A percentile compares a stretch with the other conserved stretches of the same genome.
These are phyloP conservation scores for Neurospora sp. DNA, from an alignment of 495 filamentous ascomycete genomes.

Conservation along the genomic window DNA sequence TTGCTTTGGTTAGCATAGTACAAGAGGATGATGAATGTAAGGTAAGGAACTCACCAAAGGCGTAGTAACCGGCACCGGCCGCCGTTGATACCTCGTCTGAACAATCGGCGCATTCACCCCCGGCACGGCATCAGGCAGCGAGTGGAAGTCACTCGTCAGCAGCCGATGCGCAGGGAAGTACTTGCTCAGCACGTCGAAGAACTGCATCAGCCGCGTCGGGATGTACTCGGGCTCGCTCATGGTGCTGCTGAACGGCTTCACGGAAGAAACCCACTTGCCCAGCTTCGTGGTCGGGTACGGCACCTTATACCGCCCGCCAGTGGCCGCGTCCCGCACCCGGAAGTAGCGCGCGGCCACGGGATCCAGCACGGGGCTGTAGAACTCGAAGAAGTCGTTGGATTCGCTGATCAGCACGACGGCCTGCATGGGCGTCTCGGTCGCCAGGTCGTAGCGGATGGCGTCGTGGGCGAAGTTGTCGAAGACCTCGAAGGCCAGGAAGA, in stretches of 20 bases:
- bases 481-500: slow-evolving; percentile 97
- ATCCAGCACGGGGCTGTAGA: slow-evolving; percentile 70
- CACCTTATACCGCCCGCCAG: slow-evolving; percentile 34
- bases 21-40: not conserved
- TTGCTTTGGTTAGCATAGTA: not conserved
- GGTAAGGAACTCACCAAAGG: slow-evolving; percentile 60
- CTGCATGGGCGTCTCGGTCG: slow-evolving; percentile 69
- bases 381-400: slow-evolving; percentile 87
- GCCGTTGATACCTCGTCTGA: slow-evolving; percentile 80
- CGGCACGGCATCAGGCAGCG: slow-evolving; percentile 65
- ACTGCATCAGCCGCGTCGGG: slow-evolving; percentile 87
- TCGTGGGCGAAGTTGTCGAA: slow-evolving; percentile 99
- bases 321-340: slow-evolving; percentile 57
- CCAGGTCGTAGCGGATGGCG: slow-evolving; percentile 72
- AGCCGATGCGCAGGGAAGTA: slow-evolving; percentile 86
- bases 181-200: slow-evolving; percentile 78
- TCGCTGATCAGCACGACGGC: slow-evolving; percentile 76
- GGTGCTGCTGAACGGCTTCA: slow-evolving; percentile 60
- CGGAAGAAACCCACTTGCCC: slow-evolving; percentile 46
- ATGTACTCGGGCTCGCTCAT: slow-evolving; percentile 81
- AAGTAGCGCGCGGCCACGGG: slow-evolving; percentile 76
- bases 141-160: slow-evolving; percentile 83
- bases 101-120: slow-evolving; percentile 91
- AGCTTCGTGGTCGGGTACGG: slow-evolving; percentile 48
- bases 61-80: slow-evolving; percentile 80